Evolutionary conservation across 495 filamentous ascomycete species (phyloP), one percentile per base, ranked within the genome.

Genomic region (Xylaria venustula): DNA sequence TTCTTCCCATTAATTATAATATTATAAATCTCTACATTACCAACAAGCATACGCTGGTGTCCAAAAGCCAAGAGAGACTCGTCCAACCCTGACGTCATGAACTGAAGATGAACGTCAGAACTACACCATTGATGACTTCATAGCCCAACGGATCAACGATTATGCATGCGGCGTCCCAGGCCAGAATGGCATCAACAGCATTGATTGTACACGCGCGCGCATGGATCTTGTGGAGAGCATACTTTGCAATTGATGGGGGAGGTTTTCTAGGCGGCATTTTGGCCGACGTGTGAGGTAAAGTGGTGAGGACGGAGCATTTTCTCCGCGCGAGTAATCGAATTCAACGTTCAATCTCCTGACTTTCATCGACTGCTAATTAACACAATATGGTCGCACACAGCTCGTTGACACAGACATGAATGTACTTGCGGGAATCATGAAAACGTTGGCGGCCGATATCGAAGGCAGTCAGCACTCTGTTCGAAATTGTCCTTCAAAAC

Each of bases 341-440:
- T 12, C n/a, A n/a, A n/a, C 19, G 19, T 12, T 25, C 41, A 45
- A 4, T 22, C 6, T 7, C 3, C 19, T 11, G 11, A 34, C 30
- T 34, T 34, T 34, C 11, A 34, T 11, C 30, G 5, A 34, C 30
- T 34, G 11, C 30, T 34, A 11, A 11, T 34, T 5, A 11, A 34
- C 11, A 34, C 30, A 63, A 61, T 12, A 71, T 66, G 1, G 65
- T 71, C 9, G 53, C 71, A 30, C 71, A 73, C 32, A 69, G 50
- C 3, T 68, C 71, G 2, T 66, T 68, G 4, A 71, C 57, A 32
- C 68, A 73, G 5, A n/a, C n/a, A 73, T 73, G 51, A 73, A 73
- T 25, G 53, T 68, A 6, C 71, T 68, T 3, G 62, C 62, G 8
- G 67, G 58, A 8, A 73, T 40, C 0, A 68, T 73, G 9, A 71